Conservation (phyloP, 1,139 yeast genomes). For the Eremothecium cymbalariae region DNA sequence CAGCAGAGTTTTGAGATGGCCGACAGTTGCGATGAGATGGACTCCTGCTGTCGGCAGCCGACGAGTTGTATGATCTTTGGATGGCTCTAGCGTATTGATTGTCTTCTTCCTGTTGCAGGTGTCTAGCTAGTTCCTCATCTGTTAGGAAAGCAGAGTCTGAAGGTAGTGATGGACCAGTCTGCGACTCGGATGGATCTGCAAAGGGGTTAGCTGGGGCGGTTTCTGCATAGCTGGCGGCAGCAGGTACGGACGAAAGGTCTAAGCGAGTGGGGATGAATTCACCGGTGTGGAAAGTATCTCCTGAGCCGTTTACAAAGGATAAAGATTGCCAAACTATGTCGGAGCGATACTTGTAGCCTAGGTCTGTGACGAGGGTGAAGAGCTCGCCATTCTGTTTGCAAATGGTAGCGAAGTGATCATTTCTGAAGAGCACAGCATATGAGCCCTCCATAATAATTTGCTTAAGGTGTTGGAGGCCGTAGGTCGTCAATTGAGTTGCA, state of each 20-base stretch:
- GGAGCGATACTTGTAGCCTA: constrained; percentile 45
- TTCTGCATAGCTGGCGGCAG: constrained; percentile 1
- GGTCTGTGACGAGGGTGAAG: constrained; percentile 62
- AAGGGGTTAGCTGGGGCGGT: constrained; percentile 6
- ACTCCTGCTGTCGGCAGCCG: too few species aligned
- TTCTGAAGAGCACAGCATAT: constrained; percentile 65
- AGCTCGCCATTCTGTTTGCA: constrained; percentile 46
- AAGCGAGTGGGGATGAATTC: constrained; percentile 39
- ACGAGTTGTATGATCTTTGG: too few species aligned
- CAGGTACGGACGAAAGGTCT: constrained; percentile 10
- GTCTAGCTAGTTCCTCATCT: constrained; percentile 26
- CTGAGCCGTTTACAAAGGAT: constrained; percentile 54
- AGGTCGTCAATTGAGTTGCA: constrained; percentile 61
- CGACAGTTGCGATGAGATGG: too few species aligned
- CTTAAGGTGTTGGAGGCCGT: constrained; percentile 44
- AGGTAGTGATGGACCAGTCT: constrained; percentile 6
- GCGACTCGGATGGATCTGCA: constrained; percentile 5
- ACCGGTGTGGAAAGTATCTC: constrained; percentile 60
- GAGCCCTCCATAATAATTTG: constrained; percentile 40
- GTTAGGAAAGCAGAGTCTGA: constrained; percentile 14
- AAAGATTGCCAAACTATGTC: constrained; percentile 72
- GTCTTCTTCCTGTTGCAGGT: constrained; percentile 29
- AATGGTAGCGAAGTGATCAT: constrained; percentile 75
- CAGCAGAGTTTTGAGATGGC: too few species aligned
- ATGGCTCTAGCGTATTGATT: constrained; percentile 17